Evolutionary conservation across 2,329 filamentous ascomycete genomes (phyloP), one percentile per base, ranked within the genome.

Genomic region (Fusarium sp.): DNA sequence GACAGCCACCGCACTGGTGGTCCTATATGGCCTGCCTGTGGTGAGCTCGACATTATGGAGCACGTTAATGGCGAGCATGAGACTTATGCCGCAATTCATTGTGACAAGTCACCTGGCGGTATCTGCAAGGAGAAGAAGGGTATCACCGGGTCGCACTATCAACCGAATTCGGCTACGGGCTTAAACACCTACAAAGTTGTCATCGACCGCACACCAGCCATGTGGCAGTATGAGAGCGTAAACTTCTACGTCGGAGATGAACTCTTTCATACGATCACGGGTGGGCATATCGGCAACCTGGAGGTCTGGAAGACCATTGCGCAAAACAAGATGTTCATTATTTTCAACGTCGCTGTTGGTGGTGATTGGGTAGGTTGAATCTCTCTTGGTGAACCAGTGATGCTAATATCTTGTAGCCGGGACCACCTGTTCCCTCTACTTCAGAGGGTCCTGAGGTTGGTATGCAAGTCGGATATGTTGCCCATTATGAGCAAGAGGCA

Each of bases 321-420:
- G 6, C 85, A 86, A 73, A 85, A 81, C 66, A 83, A 86, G 8
- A 74, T 87, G 73, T 87, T 85, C 73, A 79, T 89, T 51, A 83
- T 89, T 62, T 76, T 89, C 64, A 89, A 89, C 69, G 81, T 89
- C 7, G 87, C 87, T 26, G 84, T 89, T 38, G 87, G 87, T 10
- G 87, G 87, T 15, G 79, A 83, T 71, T 85, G 79, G 84, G 86
- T 85, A 80, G 79, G 85, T 83, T 41, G 9, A 22, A 31, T 17
- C 26, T 4, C 26, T 48, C 45, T 48, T 22, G 4, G 6, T 48
- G 45, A 31, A 48, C 6, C 26, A 5, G 20, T 31, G 20, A 48
- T 22, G 45, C 45, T 48, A 48, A 48, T 31, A 31, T 31, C 14
- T 31, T 22, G 3, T 39, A 85, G 86, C 87, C 86, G 38, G 85